phyloP scores from a whole-genome alignment of 257 asterid species.

The Cinchona pubescens region DNA sequence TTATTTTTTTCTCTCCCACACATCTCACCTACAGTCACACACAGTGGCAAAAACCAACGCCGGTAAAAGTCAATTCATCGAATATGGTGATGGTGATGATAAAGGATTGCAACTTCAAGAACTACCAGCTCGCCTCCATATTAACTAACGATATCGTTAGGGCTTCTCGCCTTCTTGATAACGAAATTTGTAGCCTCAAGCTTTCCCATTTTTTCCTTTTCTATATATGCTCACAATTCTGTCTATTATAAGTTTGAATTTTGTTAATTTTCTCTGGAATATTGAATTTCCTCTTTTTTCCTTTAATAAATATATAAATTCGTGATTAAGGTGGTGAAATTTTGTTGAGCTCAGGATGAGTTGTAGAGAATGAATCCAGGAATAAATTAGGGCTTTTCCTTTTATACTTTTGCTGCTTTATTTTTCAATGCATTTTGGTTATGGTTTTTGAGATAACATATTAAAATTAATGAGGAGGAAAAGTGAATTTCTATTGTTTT shows the following conservation, averaged over 20 bases:
- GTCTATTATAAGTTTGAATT: not conserved
- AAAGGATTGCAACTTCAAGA: conserved; percentile 71
- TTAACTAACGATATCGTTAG: conserved; percentile 74
- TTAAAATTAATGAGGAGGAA: no score
- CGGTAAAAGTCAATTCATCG: not conserved
- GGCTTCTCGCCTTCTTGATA: conserved; percentile 90
- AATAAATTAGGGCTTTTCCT: no score
- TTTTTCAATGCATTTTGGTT: no score
- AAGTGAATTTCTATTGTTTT: no score
- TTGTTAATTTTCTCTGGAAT: not conserved
- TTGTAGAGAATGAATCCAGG: conserved; percentile 75
- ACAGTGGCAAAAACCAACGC: not conserved
- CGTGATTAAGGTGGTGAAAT: not conserved
- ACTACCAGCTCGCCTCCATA: conserved; percentile 73
- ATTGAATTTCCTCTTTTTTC: no score
- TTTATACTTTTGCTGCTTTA: no score
- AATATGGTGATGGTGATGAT: conserved; percentile 80
- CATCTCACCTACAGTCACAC: not conserved
- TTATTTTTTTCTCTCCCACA: not conserved
- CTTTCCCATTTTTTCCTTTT: conserved; percentile 29
- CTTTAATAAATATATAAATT: no score
- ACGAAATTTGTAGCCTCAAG: conserved; percentile 75
- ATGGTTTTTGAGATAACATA: no score
- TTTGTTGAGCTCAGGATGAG: conserved; percentile 56
- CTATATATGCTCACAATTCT: no score